These are phyloP conservation scores for Cyberlindnera xishuangbannaensis DNA, from an alignment of 805 yeast species.

Conservation along the genomic window DNA sequence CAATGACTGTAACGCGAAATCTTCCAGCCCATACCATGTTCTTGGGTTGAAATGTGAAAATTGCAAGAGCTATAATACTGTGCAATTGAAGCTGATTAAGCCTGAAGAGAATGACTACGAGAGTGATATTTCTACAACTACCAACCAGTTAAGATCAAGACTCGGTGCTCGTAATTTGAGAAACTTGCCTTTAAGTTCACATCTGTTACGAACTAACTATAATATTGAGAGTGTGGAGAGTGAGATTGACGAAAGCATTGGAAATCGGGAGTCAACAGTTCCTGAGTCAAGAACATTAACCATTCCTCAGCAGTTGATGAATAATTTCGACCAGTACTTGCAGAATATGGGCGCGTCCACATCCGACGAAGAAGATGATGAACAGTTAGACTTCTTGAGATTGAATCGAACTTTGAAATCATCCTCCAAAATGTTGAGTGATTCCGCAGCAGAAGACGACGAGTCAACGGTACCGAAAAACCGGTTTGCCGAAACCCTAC, in stretches of 20 bases:
- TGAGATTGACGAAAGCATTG: constrained; percentile 5
- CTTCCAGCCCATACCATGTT: constrained; percentile 71
- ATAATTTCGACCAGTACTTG: constrained; percentile 23
- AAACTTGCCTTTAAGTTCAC: constrained; percentile 19
- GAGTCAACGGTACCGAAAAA: constrained; percentile 1
- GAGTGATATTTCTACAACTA: constrained; percentile 21
- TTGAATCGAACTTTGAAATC: constrained; percentile 17
- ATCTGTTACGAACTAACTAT: constrained; percentile 22
- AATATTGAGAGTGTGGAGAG: constrained; percentile 18
- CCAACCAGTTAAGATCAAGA: constrained; percentile 14
- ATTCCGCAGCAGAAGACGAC: constrained; percentile 8
- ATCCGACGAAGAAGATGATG: constrained; percentile 21
- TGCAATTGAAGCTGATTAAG: constrained; percentile 62
- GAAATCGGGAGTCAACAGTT: neutral
- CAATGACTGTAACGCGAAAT: constrained; percentile 84
- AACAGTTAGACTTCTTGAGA: constrained; percentile 18
- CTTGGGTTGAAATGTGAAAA: constrained; percentile 84
- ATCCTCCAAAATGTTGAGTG: constrained; percentile 9
- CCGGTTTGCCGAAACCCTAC: constrained; percentile 17
- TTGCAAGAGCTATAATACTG: constrained; percentile 84
- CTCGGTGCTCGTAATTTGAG: constrained; percentile 14
- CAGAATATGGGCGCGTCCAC: constrained; percentile 20
- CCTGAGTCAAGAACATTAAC: constrained; percentile 13
- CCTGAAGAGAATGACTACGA: constrained; percentile 46
- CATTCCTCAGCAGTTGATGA: constrained; percentile 25